Evolutionary conservation across 2,329 filamentous ascomycete species (phyloP), one percentile per base, ranked within the genome.

Genomic region (Aspergillus ustus): DNA sequence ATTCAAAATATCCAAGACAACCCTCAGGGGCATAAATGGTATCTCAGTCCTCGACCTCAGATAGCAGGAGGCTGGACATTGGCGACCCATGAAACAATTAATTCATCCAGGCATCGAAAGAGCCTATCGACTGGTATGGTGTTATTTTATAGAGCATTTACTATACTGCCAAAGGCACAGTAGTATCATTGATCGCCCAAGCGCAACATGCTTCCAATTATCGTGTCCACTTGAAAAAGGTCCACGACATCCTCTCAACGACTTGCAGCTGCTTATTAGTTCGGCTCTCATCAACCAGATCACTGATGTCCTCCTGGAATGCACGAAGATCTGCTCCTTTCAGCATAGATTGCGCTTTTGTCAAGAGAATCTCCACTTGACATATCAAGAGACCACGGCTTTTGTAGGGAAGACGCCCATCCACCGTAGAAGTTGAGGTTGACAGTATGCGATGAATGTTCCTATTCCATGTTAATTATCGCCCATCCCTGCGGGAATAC

Each of bases 311-410:
- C 75, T 96, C 91, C 59, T 93, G 78, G 71, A 99, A 97, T 70
- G 97, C 93, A 69, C 89, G 87, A 71, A 90, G 88, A 13, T 96
- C 85, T 48, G 91, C 86, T 1, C 85, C 83, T 0, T 92, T 92
- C 67, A 98, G 85, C 45, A 93, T 78, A 22, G 80, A 82, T 55
- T 82, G 82, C 2, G 90, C 89, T 49, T 90, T 84, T 68, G 86
- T 86, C 50, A 93, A 87, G 56, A 99, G 81, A 31, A 93, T 84
- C 69, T 98, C 93, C 4, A 94, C 89, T 75, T 99, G 94, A 74
- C 92, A 96, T 4, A 99, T 83, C 46, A 99, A 80, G 62, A 97
- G 81, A 1, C 95, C 95, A 69, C 97, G 92, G 69, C 98, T 93
- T 77, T 94, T 96, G 81, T 97, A 97, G 1, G 90, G 89, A 52